phyloP scores from a whole-genome alignment of 257 asterid genomes.

The Osmanthus fragrans region DNA sequence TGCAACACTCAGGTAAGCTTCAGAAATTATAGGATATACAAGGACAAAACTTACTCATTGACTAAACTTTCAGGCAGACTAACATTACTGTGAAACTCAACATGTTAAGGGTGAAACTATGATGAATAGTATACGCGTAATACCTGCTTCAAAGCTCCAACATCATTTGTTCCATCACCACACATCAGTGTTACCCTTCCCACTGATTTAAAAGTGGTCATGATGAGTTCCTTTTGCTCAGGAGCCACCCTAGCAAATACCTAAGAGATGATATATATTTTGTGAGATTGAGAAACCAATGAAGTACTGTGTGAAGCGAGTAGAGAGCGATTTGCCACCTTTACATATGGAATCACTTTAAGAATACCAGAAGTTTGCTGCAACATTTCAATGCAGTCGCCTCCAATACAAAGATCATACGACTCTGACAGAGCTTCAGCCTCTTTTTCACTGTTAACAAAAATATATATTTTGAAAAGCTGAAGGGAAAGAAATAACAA shows the following conservation, averaged over 20 bases:
- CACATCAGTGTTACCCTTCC: constrained; percentile 97
- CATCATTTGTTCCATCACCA: constrained; percentile 99
- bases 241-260: constrained; percentile 99
- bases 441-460: constrained; percentile 62
- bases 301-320: constrained; percentile 3
- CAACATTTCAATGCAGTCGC: constrained; percentile 94
- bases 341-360: constrained; percentile 88
- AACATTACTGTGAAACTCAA: background rate
- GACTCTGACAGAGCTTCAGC: constrained; percentile 77
- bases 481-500: constrained; percentile 18
- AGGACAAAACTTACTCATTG: background rate
- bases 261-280: constrained; percentile 36
- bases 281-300: constrained; percentile 10
- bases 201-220: constrained; percentile 90
- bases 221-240: constrained; percentile 94
- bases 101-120: background rate
- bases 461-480: constrained; percentile 22
- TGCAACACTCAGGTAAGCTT: constrained; percentile 1
- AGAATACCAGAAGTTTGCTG: constrained; percentile 72
- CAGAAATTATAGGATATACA: background rate
- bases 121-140: background rate
- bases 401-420: constrained; percentile 91
- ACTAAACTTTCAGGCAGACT: background rate
- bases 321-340: constrained; percentile 45
- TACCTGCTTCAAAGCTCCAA: constrained; percentile 99